Conservation (phyloP, 257 asterid genomes). For the Dorcoceras hygrometricum region DNA sequence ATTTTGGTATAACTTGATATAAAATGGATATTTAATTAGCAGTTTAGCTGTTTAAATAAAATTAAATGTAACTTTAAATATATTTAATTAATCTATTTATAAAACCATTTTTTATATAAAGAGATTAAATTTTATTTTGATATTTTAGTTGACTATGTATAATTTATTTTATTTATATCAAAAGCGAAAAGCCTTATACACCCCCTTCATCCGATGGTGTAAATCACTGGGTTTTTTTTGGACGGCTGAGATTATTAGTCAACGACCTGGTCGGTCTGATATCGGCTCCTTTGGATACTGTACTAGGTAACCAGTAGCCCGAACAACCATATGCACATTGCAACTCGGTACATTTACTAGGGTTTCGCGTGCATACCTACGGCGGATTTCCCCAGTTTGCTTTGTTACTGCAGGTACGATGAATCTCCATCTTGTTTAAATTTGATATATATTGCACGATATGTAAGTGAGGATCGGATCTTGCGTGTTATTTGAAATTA, state of each 20-base stretch:
- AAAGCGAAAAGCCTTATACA: too few relatives aligned
- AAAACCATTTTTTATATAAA: too few relatives aligned
- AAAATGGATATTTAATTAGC: too few relatives aligned
- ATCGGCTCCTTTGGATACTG: neutral
- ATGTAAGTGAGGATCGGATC: neutral
- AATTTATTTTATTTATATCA: too few relatives aligned
- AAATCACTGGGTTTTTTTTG: neutral
- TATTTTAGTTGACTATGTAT: too few relatives aligned
- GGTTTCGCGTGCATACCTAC: constrained; percentile 16
- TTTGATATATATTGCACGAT: neutral
- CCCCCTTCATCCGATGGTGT: constrained; percentile 11
- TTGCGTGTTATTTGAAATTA: neutral
- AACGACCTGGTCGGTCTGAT: neutral
- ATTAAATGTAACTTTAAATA: too few relatives aligned
- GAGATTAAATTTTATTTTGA: too few relatives aligned
- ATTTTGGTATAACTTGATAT: too few relatives aligned
- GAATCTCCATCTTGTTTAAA: neutral
- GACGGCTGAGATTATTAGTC: constrained; percentile 8
- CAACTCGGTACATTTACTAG: neutral
- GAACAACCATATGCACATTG: neutral
- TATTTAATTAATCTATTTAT: too few relatives aligned
- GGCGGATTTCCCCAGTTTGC: constrained; percentile 12
- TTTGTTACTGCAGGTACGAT: constrained; percentile 22
- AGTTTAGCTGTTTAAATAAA: too few relatives aligned
- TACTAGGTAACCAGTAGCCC: neutral